Evolutionary conservation across 345 rosid species (phyloP), one percentile per base, ranked within the genome.

Genomic region (Turritis glabra): DNA sequence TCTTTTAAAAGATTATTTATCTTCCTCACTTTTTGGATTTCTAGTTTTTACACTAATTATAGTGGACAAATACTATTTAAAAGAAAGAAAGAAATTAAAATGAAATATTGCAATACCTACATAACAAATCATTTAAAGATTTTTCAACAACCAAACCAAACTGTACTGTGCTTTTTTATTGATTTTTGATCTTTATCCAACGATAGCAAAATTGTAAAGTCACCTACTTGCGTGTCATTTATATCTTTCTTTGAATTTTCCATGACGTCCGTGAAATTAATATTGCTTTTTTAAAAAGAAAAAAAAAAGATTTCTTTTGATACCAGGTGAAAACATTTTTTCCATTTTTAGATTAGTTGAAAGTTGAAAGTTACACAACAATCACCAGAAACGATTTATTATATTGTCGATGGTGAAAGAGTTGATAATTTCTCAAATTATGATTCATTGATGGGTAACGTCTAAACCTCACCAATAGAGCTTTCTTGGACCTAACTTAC

Each of bases 191-290:
- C 7, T 76, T 68, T 69, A 76, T 69, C 70, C 50, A 69, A 53
- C 37, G 26, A 59, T 5, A 67, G 5, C 52, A 32, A 51, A 1
- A 29, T 55, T 67, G 63, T 33, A 29, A 21, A 51, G 70, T 61
- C 70, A 76, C n/a, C 75, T 32, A 69, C 58, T 76, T 69, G 79
- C 79, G 75, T 76, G 79, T 68, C 75, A 43, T 33, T 76, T 52
- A 6, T 61, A 13, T 68, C 69, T 67, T 41, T 61, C 48, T 61
- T 69, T 41, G 17, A 29, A 27, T 67, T 50, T 50, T 4, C 32
- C 74, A 29, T 69, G 70, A 61, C 70, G 6, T 69, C 70, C 56
- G 64, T 68, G 69, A 68, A 44, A 44, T 8, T 44, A 12, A 7
- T 26, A 10, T 18, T 26, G 2, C 40, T 21, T 29, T 19, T 6